Evolutionary conservation across 306 rosid genomes (phyloP).

Genomic region (Vigna reflexopilosa): DNA sequence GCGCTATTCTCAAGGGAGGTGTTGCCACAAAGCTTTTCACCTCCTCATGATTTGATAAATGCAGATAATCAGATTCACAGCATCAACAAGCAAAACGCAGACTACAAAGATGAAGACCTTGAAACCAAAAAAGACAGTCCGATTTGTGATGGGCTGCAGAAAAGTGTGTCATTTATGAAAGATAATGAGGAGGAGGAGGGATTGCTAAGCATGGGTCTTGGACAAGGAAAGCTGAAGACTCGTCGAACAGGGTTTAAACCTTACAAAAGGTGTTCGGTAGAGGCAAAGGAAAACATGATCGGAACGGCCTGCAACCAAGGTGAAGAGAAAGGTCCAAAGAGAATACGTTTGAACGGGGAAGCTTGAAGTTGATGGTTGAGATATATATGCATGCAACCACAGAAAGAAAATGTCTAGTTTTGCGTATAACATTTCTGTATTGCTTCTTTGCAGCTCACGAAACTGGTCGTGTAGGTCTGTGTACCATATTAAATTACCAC

Average conservation of each 20-base stretch:
- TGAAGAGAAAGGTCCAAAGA: constrained; percentile 13
- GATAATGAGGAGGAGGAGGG: not conserved
- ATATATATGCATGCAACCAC: not conserved
- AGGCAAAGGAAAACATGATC: not conserved
- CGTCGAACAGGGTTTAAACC: constrained; percentile 20
- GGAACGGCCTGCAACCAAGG: constrained; percentile 1
- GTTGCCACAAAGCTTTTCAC: constrained; percentile 21
- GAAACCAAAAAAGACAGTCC: not conserved
- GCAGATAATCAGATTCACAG: not conserved
- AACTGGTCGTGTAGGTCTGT: constrained; percentile 16
- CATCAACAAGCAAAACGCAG: not conserved
- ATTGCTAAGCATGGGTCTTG: not conserved
- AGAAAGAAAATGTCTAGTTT: constrained; percentile 50
- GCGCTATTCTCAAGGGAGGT: constrained; percentile 10
- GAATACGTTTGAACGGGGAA: constrained; percentile 67
- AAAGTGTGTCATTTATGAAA: not conserved
- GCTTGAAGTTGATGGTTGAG: constrained; percentile 42
- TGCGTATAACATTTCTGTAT: constrained; percentile 3
- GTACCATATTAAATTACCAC: constrained; percentile 9
- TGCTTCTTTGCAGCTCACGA: constrained; percentile 15
- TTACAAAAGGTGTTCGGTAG: constrained; percentile 18
- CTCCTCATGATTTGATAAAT: not conserved
- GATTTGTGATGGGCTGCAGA: not conserved
- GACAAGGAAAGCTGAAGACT: not conserved
- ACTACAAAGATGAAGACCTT: not conserved